Evolutionary conservation across 371 early-diverging fungal genomes (phyloP), one percentile per base, ranked within the genome.

Genomic region (Mortierella sp.): DNA sequence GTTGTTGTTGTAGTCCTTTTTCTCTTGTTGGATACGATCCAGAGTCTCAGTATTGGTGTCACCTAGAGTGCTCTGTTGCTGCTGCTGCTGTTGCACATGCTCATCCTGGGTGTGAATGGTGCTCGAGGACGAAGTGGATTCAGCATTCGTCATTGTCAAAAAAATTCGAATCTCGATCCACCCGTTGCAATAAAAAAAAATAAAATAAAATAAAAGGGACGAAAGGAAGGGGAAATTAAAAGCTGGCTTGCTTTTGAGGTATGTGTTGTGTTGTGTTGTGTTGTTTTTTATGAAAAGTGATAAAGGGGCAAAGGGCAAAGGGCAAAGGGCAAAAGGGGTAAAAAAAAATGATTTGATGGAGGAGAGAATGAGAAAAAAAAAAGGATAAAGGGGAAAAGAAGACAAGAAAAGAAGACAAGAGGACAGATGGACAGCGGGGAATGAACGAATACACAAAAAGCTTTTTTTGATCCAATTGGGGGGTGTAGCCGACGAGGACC

Each of bases 91-190:
- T 61, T 34, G 34, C 61, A 39, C 34, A 34, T 61, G 34, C 34
- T 61, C 37, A 61, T 19, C 37, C 37, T 61, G 61, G n/a, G 61
- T 55, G 26, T 70, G 76, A 65, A 76, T 45, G 64, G 76, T 70
- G 55, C 52, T 53, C 34, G 70, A 50, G 37, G 75, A 64, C 9
- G 76, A 58, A 26, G 71, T 61, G 37, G 37, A 61, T 61, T 34
- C 61, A 10, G 61, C n/a, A n/a, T n/a, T n/a, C n/a, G n/a, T 37
- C 61, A 61, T 61, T 22, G 39, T 22, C 19, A n/a, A n/a, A n/a
- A n/a, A n/a, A n/a, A n/a, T n/a, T n/a, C n/a, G n/a, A n/a, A n/a
- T n/a, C n/a, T n/a, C n/a, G n/a, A n/a, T n/a, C n/a, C n/a, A n/a
- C n/a, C n/a, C n/a, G n/a, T n/a, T n/a, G n/a, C n/a, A n/a, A n/a